Percentiles rank a stretch among this genome's conserved stretches.
phyloP scores from a whole-genome alignment of 495 filamentous ascomycete genomes.

The Hyaloscypha finlandica region DNA sequence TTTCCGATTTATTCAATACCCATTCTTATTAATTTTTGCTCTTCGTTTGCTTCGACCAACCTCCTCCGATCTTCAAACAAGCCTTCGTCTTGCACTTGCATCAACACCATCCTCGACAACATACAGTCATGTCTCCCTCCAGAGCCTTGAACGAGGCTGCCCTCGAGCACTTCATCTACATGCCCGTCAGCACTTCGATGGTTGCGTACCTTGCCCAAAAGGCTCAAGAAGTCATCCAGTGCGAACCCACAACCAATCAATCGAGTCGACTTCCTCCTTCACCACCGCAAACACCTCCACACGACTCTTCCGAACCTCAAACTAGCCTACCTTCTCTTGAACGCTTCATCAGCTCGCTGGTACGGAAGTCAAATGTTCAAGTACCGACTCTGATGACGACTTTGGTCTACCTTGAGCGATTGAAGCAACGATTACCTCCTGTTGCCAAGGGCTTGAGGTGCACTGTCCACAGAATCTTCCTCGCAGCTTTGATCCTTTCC shows the following conservation, averaged over 20 bases:
- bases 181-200: constrained; percentile 82
- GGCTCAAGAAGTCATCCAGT: constrained; percentile 86
- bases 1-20: background rate
- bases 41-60: constrained; percentile 1
- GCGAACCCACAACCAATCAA: constrained; percentile 58
- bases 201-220: constrained; percentile 80
- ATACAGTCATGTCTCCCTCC: constrained; percentile 21
- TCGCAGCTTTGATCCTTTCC: constrained; percentile 87
- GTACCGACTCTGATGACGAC: constrained; percentile 96
- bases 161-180: constrained; percentile 85
- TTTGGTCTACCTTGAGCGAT: constrained; percentile 85
- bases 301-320: constrained; percentile 42
- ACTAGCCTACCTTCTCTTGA: constrained; percentile 69
- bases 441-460: constrained; percentile 97
- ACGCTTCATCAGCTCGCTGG: constrained; percentile 86
- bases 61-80: background rate
- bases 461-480: constrained; percentile 97
- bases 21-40: constrained; percentile 8
- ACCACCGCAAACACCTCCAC: constrained; percentile 66
- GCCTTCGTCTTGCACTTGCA: background rate
- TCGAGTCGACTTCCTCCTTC: constrained; percentile 64
- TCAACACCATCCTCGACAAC: constrained; percentile 3
- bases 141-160: constrained; percentile 66
- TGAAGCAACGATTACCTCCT: constrained; percentile 81
- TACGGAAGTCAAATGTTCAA: constrained; percentile 92